phyloP scores from a whole-genome alignment of 1,284 basidiomycete species.

The Sanghuangporus baumii region DNA sequence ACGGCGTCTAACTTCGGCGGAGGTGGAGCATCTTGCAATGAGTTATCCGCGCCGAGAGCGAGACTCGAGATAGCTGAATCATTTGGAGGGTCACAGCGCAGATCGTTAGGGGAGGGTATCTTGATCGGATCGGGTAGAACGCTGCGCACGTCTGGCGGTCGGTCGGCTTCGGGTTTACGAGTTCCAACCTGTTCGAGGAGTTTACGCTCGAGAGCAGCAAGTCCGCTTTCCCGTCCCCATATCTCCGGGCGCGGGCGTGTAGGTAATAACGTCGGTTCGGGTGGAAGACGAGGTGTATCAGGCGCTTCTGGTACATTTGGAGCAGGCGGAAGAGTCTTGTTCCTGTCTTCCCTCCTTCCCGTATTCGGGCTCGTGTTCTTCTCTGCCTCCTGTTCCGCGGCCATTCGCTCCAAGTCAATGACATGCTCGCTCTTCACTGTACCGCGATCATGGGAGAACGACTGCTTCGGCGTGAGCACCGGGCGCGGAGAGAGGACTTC shows the following conservation, averaged over 20 bases:
- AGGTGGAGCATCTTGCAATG: background rate
- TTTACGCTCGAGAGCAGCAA: constrained; percentile 22
- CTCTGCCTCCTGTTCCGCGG: constrained; percentile 39
- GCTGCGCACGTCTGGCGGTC: constrained; percentile 43
- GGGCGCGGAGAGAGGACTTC: constrained; percentile 56
- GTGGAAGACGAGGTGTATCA: constrained; percentile 9
- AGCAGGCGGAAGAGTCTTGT: constrained; percentile 52
- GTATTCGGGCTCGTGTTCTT: constrained; percentile 15
- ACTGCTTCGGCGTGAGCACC: constrained; percentile 51
- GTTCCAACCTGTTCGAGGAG: constrained; percentile 24
- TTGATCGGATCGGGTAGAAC: constrained; percentile 38
- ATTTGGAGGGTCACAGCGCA: constrained; percentile 37
- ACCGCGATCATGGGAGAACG: constrained; percentile 35
- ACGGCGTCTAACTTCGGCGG: constrained; percentile 24
- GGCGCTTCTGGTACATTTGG: constrained; percentile 6
- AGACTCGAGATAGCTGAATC: constrained; percentile 73
- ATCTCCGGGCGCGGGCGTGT: constrained; percentile 4
- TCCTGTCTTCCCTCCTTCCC: constrained; percentile 29
- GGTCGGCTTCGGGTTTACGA: constrained; percentile 17
- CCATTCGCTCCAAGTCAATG: constrained; percentile 61
- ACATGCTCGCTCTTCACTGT: constrained; percentile 53
- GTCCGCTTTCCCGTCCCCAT: constrained; percentile 13
- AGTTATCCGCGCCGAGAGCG: constrained; percentile 47
- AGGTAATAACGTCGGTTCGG: constrained; percentile 12
- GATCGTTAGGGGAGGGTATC: constrained; percentile 34